These are phyloP conservation scores for Solanum medicagineum DNA, from an alignment of 257 asterid genomes.

Conservation along the genomic window DNA sequence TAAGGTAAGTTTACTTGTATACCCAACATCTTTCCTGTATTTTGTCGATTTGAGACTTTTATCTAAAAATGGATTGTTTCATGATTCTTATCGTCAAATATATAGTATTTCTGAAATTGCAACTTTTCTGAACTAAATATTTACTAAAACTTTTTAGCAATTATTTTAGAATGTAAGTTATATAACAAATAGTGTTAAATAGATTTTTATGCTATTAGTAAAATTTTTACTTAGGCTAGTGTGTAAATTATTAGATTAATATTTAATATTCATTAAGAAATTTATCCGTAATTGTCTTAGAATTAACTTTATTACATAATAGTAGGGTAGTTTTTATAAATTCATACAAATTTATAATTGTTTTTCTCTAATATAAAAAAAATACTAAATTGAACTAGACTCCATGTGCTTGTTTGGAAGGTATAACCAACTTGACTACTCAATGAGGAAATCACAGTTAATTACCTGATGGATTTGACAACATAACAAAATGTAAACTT, in stretches of 20 bases:
- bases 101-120: not conserved
- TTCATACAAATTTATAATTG: not conserved
- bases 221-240: not conserved
- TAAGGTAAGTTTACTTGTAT: no score
- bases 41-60: no score
- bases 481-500: not conserved
- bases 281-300: not conserved
- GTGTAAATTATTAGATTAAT: not conserved
- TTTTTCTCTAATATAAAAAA: not conserved
- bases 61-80: no score
- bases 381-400: not conserved
- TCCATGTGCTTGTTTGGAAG: not conserved
- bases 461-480: not conserved
- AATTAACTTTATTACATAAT: not conserved
- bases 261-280: not conserved
- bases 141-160: not conserved
- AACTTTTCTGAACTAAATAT: not conserved
- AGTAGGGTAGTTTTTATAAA: not conserved
- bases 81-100: not conserved
- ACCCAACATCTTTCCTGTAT: no score
- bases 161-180: not conserved
- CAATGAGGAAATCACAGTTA: not conserved
- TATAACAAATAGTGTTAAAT: not conserved
- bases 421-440: not conserved
- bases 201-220: not conserved